Evolutionary conservation across 345 rosid genomes (phyloP).

Genomic region (Salix dunnii): DNA sequence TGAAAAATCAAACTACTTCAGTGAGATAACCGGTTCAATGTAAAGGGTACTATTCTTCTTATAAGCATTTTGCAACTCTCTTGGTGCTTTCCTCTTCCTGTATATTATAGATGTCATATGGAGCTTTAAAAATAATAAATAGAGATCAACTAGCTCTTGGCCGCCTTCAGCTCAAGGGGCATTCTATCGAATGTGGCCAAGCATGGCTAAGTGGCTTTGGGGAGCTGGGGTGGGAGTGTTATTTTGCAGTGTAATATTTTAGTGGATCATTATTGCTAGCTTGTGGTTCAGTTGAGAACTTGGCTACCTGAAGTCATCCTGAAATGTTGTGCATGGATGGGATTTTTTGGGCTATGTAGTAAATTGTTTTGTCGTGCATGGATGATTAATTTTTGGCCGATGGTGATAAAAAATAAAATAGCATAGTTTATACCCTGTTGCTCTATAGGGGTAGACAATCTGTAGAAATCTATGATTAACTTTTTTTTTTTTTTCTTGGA

Average conservation of each 20-base stretch:
- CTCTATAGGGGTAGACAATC: not conserved
- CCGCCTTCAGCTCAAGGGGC: not conserved
- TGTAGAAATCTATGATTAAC: constrained; percentile 1
- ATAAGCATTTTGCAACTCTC: not conserved
- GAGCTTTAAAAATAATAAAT: not conserved
- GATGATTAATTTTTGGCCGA: not conserved
- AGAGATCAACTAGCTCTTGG: not conserved
- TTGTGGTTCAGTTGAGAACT: not conserved
- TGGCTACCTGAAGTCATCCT: not conserved
- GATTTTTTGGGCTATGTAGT: not conserved
- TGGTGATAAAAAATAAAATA: not conserved
- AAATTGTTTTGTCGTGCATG: not conserved
- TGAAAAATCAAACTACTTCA: not conserved
- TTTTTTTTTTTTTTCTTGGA: constrained; percentile 23
- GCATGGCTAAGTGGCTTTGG: not conserved
- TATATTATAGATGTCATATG: not conserved
- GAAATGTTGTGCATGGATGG: not conserved
- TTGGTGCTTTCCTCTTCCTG: not conserved
- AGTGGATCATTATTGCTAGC: not conserved
- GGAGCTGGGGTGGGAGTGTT: not conserved
- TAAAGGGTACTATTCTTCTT: not conserved
- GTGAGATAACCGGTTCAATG: not conserved
- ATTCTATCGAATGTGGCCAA: not conserved
- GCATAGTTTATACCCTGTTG: not conserved
- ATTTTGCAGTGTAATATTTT: not conserved